Evolutionary conservation across 805 yeast species (phyloP), one percentile per base, ranked within the genome.

Genomic region (Cyberlindnera subsufficiens): DNA sequence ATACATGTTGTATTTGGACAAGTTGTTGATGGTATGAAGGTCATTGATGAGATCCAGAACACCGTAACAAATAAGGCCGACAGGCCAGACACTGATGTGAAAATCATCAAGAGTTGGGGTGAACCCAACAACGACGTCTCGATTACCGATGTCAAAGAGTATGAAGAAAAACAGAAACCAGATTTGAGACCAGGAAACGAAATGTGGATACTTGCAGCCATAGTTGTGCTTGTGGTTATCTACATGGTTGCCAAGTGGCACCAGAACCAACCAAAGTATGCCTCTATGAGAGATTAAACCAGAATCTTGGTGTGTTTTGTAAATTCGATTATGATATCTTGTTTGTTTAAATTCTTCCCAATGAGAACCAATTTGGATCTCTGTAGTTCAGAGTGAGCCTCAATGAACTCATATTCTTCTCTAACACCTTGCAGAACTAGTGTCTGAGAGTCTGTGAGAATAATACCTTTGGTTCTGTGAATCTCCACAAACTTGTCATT

Each of bases 361-460:
- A 87, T 87, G 11, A 87, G 66, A 2, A 87, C 90, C 22, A 87
- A 49, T 61, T 82, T 86, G 45, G 82, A 78, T 27, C 60, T 46
- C 0, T 52, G 54, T 2, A 68, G 58, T 0, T 66, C 72, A 5
- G 71, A 67, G 35, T 59, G 53, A 5, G 54, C 53, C 4, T 75
- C 79, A 4, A 82, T 71, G 3, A 87, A 68, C 49, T 93, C 99
- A 62, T 88, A 93, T 0, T 96, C 88, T 42, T 89, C 93, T 46
- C 98, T 71, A 0, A 93, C 99, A 11, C 95, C 98, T 60, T 93
- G 99, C 10, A 93, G 65, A 0, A 50, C 52, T 13, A 46, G 46
- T 9, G 54, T 59, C 5, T 60, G 52, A 2, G 58, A 60, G 7
- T 61, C 56, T n/a, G 53, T 47, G 3, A 80, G 72, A 7, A 89